Evolutionary conservation across 768 basidiomycete genomes (phyloP), one percentile per base, ranked within the genome.

Genomic region (Serendipita sp.): DNA sequence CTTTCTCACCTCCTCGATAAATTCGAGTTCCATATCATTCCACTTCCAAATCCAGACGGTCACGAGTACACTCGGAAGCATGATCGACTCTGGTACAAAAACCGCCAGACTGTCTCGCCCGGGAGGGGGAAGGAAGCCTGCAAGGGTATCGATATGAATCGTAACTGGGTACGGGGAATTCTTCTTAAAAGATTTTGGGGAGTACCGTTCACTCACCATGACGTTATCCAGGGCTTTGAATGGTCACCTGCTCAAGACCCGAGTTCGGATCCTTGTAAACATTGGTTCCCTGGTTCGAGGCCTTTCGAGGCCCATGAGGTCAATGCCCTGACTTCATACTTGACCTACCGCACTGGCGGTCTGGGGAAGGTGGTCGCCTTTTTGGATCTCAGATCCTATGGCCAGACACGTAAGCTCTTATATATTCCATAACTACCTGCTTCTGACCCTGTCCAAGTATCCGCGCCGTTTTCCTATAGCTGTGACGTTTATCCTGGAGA

Each of bases 61-160:
- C 89, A 90, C 67, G 78, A 77, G 0, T 85, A 86, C 66, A 87
- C 86, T 5, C 86, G 88, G 82, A 78, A 81, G 64, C 69, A 61
- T 1, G 84, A 89, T 63, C 79, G 87, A 0, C 81, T 83, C 64
- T 88, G 86, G 84, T 85, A 86, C 74, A 88, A 88, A 73, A 88
- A 83, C 63, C 80, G 85, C 2, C 81, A 85, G 67, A 71, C 75
- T 9, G 67, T 82, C 28, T 77, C 76, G 14, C 73, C 79, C 0
- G 71, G 74, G 26, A 71, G 74, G 17, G 77, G 78, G 3, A 28
- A 31, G 53, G 28, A 20, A 11, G 53, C 33, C 50, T 88, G 87
- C 67, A 66, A 78, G 11, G 87, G 90, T 0, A 73, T 90, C 30
- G 90, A 92, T 69, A 83, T 89, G 79, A 90, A 90, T 70, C 74